Evolutionary conservation across 176 grass and related monocot species (phyloP).

Genomic region (Echinochloa phyllopogon): DNA sequence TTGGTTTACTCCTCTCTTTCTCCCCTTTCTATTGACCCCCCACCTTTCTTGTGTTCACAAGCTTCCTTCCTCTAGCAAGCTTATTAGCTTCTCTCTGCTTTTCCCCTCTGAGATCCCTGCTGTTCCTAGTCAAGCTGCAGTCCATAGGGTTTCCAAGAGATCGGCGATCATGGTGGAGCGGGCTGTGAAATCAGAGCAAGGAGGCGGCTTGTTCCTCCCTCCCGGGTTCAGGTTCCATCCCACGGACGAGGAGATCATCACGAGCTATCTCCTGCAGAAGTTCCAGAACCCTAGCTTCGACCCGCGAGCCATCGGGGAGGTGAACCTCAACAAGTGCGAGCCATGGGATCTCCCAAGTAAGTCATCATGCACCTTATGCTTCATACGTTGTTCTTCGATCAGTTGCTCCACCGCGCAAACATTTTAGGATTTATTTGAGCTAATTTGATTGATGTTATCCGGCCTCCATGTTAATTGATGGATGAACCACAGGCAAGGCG

Average conservation of each 20-base stretch:
- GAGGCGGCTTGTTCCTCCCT: constrained; percentile 45
- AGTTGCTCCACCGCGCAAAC: neutral
- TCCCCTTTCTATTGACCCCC: constrained; percentile 29
- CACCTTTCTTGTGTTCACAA: constrained; percentile 34
- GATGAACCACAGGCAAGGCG: constrained; percentile 55
- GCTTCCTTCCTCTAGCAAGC: neutral
- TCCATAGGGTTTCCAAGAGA: neutral
- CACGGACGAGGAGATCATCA: constrained; percentile 57
- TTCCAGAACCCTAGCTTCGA: constrained; percentile 50
- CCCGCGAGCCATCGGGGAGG: constrained; percentile 54
- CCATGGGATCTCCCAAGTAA: constrained; percentile 91
- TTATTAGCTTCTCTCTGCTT: neutral
- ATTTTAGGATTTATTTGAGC: neutral
- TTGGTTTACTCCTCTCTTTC: constrained; percentile 4
- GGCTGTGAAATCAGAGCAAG: constrained; percentile 17
- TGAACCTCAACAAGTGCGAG: constrained; percentile 88
- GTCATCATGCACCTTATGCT: neutral
- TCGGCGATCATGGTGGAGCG: constrained; percentile 35
- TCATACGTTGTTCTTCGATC: neutral
- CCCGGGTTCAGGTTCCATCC: constrained; percentile 73
- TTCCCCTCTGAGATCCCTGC: neutral
- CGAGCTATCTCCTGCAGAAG: constrained; percentile 55
- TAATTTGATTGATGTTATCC: neutral
- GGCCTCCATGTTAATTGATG: neutral
- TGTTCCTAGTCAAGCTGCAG: constrained; percentile 3